Evolutionary conservation across 768 basidiomycete species (phyloP).

Genomic region (Boletus bicolor): DNA sequence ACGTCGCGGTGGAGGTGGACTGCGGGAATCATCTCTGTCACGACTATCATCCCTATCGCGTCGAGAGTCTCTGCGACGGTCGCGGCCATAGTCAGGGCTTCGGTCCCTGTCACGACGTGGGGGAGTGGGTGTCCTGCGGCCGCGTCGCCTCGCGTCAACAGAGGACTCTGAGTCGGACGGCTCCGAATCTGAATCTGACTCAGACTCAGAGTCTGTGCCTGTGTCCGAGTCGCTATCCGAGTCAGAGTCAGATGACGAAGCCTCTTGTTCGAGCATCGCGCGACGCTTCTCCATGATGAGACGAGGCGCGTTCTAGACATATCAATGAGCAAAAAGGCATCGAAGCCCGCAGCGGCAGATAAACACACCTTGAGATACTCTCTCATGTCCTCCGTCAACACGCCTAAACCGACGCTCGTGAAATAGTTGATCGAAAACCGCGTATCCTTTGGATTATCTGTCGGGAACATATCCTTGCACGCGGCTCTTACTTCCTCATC

Average conservation of each 20-base stretch:
- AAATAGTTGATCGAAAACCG: slow-evolving; percentile 98
- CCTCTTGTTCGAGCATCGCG: slow-evolving; percentile 73
- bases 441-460: slow-evolving; percentile 95
- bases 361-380: slow-evolving; percentile 83
- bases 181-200: slow-evolving; percentile 39
- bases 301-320: slow-evolving; percentile 79
- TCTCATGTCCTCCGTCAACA: slow-evolving; percentile 93
- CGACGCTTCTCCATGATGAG: slow-evolving; percentile 93
- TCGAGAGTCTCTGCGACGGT: slow-evolving; percentile 15
- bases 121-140: slow-evolving; percentile 33
- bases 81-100: slow-evolving; percentile 19
- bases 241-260: slow-evolving; percentile 41
- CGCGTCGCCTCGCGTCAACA: slow-evolving; percentile 27
- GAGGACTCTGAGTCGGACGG: slow-evolving; percentile 39
- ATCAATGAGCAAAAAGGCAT: background rate
- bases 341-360: background rate
- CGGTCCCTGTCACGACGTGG: slow-evolving; percentile 29
- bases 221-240: slow-evolving; percentile 34
- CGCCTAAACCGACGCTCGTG: slow-evolving; percentile 89
- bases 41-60: slow-evolving; percentile 19
- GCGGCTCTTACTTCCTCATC: slow-evolving; percentile 76
- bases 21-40: slow-evolving; percentile 33
- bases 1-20: slow-evolving; percentile 33
- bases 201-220: slow-evolving; percentile 37
- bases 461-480: slow-evolving; percentile 88